Evolutionary conservation across 352 stramenopile genomes (phyloP), one percentile per base, ranked within the genome.

Genomic region (Thalassiosira allenii): DNA sequence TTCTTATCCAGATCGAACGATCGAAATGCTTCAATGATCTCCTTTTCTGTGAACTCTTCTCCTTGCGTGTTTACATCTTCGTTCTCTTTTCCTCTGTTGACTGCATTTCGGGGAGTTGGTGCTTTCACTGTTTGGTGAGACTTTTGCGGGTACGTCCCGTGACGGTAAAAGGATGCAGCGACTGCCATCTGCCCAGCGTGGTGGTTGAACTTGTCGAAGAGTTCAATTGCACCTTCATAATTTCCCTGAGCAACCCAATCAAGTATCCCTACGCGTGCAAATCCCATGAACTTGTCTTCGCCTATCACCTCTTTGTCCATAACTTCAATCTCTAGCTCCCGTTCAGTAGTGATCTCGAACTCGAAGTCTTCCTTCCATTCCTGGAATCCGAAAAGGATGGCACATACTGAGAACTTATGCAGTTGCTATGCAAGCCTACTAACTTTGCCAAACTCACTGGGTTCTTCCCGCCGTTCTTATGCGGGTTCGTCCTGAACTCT

Each of bases 1-100:
- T 98, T 98, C 84, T 98, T 95, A 66, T 98, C 96, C 14, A 98
- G 76, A 84, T 98, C 96, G 64, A 98, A 98, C 4, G 94, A 91
- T 63, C 96, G 84, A 84, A 98, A 98, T 37, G 96, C 95, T 73
- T 98, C 95, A 68, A 96, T 91, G 49, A 98, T 98, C 75, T 98
- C 96, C 47, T 98, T 96, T 80, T 98, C 96, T 0, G 95, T 98
- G 76, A 99, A 99, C 61, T 97, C 97, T 47, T 96, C 95, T 59
- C 25, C 44, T 65, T 49, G 3, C 41, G 25, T 43, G 41, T 64
- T 47, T 12, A 34, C 29, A 37, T 75, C 54, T 37, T 27, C 37
- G 30, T 75, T 41, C 20, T 59, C 51, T 11, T 74, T 83, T 70
- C 12, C 29, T 59, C 23, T 59, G 27, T 59, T 69, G 43, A 23